Percentiles rank a stretch among this genome's conserved stretches.
These are phyloP conservation scores for Cryptomeria japonica DNA, from an alignment of 75 land plant genomes.

Conservation along the genomic window DNA sequence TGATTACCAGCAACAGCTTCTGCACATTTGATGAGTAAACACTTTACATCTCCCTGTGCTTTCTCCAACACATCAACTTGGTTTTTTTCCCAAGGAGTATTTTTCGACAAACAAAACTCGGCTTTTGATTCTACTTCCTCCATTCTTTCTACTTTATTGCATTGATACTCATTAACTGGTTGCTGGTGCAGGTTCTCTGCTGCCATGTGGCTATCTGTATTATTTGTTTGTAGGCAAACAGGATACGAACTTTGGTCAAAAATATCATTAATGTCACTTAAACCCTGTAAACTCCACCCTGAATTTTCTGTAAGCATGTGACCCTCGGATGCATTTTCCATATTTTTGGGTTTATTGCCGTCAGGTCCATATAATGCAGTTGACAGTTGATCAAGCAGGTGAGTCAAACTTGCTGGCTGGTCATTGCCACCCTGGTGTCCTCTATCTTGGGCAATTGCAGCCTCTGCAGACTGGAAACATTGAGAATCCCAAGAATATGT, in stretches of 20 bases:
- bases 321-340: conserved; percentile 5
- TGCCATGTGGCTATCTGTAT: neutral
- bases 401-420: conserved; percentile 13
- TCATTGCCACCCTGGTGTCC: neutral
- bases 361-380: conserved; percentile 43
- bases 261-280: neutral
- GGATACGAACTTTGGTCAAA: neutral
- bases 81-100: conserved; percentile 11
- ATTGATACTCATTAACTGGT: neutral
- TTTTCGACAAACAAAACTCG: conserved; percentile 5
- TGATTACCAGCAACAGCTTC: conserved; percentile 50
- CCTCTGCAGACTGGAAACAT: conserved; percentile 7
- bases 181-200: conserved; percentile 5
- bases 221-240: neutral
- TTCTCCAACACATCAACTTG: conserved; percentile 2
- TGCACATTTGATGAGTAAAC: conserved; percentile 69
- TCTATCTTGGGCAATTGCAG: neutral
- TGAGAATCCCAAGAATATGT: conserved; percentile 8
- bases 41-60: conserved; percentile 29
- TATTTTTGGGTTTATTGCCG: conserved; percentile 14
- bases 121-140: neutral
- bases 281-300: conserved; percentile 16
- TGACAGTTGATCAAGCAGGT: conserved; percentile 33
- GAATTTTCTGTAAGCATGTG: neutral
- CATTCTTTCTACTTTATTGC: neutral